Base-by-base conservation (phyloP, 2,329 filamentous ascomycete genomes). In the Sarocladium oryzae region DNA sequence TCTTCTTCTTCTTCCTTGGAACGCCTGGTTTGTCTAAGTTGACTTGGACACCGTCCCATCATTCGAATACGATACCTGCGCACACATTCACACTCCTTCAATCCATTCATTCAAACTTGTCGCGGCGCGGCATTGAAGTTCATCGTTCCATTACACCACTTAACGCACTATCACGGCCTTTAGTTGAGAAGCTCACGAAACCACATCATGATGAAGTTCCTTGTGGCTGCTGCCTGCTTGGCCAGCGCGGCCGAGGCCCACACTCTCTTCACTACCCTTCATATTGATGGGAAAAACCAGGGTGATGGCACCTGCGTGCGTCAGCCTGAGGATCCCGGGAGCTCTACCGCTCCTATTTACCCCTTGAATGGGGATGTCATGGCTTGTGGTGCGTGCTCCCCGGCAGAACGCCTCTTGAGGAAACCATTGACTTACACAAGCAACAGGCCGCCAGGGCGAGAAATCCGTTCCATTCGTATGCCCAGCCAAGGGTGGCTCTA, bases 241-340 rank as follows among this genome's bases (percentile, higher is more conserved):
- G 67, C 68, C 50, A 59, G 65, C 13, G 55, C 63, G n/a, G 67
- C 66, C 20, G 64, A 62, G 45, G 79, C 78, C 37, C 84, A 88
- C 61, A 85, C 82, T 5, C 64, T 79, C 46, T 79, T 87, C 62
- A 84, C 82, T 1, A 85, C 78, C 3, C 69, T 87, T 46, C 83
- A 77, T 57, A 67, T 88, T 57, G 72, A 86, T 58, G 77, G 77
- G 53, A 66, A 75, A 45, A 75, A 78, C 58, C 82, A 89, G 66
- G 86, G 86, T 54, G 82, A 87, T 61, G 86, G 80, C 26, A 84
- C 82, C 23, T 89, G 85, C 59, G 76, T 90, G 49, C 82, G 86
- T 37, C 85, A 86, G 78, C 79, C 79, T 51, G 71, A 67, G 36
- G 69, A 80, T 51, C 67, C 72, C 2, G 63, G 65, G 6, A 76